These are phyloP conservation scores for Colletotrichum tofieldiae DNA, from an alignment of 2,329 filamentous ascomycete species.

Conservation along the genomic window DNA sequence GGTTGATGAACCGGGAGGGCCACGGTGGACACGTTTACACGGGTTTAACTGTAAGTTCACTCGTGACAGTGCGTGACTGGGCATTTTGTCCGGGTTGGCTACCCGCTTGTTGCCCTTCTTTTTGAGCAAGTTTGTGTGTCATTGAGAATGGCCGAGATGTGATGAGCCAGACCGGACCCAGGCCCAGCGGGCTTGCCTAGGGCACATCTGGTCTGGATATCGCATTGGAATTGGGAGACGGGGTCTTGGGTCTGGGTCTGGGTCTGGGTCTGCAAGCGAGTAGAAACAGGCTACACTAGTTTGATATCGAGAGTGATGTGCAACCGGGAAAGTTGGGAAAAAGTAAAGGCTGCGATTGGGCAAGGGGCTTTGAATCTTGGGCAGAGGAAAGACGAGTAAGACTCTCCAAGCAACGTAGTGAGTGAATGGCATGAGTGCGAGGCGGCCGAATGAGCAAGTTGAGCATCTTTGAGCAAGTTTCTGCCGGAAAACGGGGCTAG, in stretches of 20 bases:
- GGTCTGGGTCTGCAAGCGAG: background rate
- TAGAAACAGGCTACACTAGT: background rate
- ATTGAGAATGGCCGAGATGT: slow-evolving; percentile 14
- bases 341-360: background rate
- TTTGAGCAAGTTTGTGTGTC: slow-evolving; percentile 34
- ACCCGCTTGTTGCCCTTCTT: slow-evolving; percentile 10
- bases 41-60: background rate
- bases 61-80: background rate
- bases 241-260: background rate
- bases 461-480: slow-evolving; percentile 59
- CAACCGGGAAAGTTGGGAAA: background rate
- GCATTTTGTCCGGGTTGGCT: background rate
- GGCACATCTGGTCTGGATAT: background rate
- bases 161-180: background rate
- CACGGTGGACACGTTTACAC: background rate
- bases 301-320: slow-evolving; percentile 1
- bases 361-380: background rate
- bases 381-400: background rate
- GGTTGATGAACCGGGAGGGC: background rate
- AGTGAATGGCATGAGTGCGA: background rate
- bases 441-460: slow-evolving; percentile 40
- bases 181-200: no score
- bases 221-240: background rate
- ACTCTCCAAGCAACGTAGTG: background rate
- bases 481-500: slow-evolving; percentile 30